Conservation (phyloP, 768 basidiomycete species). For the Lentinula edodes region DNA sequence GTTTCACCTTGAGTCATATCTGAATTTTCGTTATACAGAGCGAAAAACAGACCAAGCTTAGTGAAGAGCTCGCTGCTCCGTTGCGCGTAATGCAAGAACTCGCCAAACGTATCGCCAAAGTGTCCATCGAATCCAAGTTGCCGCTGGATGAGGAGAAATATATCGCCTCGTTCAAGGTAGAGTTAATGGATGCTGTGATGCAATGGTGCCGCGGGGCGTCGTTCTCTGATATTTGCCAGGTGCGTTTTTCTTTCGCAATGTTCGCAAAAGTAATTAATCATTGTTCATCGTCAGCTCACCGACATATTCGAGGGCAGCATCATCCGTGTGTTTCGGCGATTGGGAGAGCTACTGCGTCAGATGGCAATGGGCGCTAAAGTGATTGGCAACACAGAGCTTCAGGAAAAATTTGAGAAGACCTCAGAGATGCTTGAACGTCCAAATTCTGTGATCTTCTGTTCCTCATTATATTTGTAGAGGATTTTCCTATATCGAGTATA, state of each 20-base stretch:
- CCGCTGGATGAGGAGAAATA: slow-evolving; percentile 90
- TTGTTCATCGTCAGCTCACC: slow-evolving; percentile 56
- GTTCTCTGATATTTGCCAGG: slow-evolving; percentile 96
- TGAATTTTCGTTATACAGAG: slow-evolving; percentile 44
- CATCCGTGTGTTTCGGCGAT: slow-evolving; percentile 91
- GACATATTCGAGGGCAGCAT: slow-evolving; percentile 97
- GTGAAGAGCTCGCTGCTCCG: slow-evolving; percentile 91
- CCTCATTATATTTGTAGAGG: slow-evolving; percentile 70
- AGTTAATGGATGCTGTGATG: slow-evolving; percentile 96
- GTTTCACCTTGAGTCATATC: background rate
- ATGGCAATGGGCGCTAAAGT: slow-evolving; percentile 96
- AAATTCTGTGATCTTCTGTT: slow-evolving; percentile 91
- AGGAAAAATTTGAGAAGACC: slow-evolving; percentile 89
- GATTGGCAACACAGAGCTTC: slow-evolving; percentile 90
- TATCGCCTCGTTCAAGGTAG: slow-evolving; percentile 94
- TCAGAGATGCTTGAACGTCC: slow-evolving; percentile 92
- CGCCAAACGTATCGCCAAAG: slow-evolving; percentile 93
- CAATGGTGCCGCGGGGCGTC: slow-evolving; percentile 99
- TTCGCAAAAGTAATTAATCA: background rate
- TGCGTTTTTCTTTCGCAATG: slow-evolving; percentile 22
- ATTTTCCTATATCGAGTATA: too few relatives aligned
- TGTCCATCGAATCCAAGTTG: slow-evolving; percentile 91
- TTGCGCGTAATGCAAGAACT: slow-evolving; percentile 94
- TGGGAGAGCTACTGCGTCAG: slow-evolving; percentile 92
- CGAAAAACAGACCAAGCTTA: slow-evolving; percentile 78